Percentiles rank a stretch among this genome's conserved stretches.
These are phyloP conservation scores for Symbiodinium pilosum DNA, from an alignment of 73 alveolate species.

Conservation along the genomic window DNA sequence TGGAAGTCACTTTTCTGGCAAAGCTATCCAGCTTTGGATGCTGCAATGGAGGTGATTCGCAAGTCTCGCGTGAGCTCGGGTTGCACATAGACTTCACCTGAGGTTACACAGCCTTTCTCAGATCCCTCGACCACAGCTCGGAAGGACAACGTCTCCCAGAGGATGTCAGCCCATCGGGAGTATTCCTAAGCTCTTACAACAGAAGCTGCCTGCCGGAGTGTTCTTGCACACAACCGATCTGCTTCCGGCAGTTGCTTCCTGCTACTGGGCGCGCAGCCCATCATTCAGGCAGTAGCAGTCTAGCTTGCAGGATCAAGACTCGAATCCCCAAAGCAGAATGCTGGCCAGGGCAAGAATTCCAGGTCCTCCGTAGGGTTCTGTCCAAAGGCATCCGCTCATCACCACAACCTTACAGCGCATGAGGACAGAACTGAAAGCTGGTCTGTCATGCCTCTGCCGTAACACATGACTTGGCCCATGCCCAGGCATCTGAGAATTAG, in stretches of 20 bases:
- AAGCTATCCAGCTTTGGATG: constrained; percentile 36
- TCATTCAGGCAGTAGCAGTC: background rate
- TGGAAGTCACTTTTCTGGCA: too few species aligned
- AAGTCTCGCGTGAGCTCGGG: constrained; percentile 41
- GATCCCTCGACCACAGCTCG: constrained; percentile 89
- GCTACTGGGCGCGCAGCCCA: background rate
- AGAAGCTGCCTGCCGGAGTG: background rate
- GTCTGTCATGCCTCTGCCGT: too few species aligned
- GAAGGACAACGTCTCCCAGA: constrained; percentile 88
- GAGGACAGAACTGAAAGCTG: too few species aligned
- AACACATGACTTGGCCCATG: too few species aligned
- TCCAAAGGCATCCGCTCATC: constrained; percentile 86
- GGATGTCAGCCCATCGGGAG: constrained; percentile 73
- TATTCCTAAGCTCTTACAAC: constrained; percentile 8
- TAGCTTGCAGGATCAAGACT: background rate
- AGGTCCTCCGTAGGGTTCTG: constrained; percentile 85
- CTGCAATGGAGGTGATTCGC: constrained; percentile 8
- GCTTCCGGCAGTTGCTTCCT: too few species aligned
- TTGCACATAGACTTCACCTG: constrained; percentile 52
- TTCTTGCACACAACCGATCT: too few species aligned
- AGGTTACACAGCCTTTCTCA: background rate
- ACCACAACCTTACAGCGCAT: constrained; percentile 16
- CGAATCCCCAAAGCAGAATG: constrained; percentile 31
- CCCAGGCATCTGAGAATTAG: too few species aligned
- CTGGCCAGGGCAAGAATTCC: constrained; percentile 42